phyloP scores from a whole-genome alignment of 2,329 filamentous ascomycete species.

The Ophiostoma novo-ulmi region DNA sequence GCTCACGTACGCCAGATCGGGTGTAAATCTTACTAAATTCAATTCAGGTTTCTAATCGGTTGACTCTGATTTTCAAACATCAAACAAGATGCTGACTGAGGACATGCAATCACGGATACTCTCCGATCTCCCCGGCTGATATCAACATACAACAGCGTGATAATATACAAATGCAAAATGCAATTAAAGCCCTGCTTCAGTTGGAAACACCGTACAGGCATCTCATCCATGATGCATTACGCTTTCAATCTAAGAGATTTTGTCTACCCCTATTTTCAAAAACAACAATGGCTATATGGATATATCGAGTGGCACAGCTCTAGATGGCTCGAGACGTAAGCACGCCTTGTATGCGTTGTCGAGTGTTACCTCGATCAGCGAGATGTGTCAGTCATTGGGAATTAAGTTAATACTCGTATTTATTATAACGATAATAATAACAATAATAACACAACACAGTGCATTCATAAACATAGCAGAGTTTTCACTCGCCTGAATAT shows the following conservation, averaged over 20 bases:
- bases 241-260: background rate
- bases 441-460: background rate
- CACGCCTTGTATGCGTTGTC: background rate
- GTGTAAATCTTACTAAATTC: background rate
- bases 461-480: background rate
- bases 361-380: slow-evolving; percentile 1
- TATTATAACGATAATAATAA: background rate
- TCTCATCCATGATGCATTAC: background rate
- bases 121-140: background rate
- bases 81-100: background rate
- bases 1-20: background rate
- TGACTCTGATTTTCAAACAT: background rate
- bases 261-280: background rate
- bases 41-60: no score
- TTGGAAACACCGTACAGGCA: background rate
- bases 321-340: background rate
- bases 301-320: background rate
- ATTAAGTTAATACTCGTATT: background rate
- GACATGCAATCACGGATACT: background rate
- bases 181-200: background rate
- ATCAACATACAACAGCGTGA: no score
- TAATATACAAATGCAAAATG: background rate
- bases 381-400: background rate
- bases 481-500: slow-evolving; percentile 3
- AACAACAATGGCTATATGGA: background rate